Percentiles rank a stretch among this genome's conserved stretches.
Evolutionary conservation across 1,284 basidiomycete genomes (phyloP).

Genomic region (Apiotrichum veenhuisii): DNA sequence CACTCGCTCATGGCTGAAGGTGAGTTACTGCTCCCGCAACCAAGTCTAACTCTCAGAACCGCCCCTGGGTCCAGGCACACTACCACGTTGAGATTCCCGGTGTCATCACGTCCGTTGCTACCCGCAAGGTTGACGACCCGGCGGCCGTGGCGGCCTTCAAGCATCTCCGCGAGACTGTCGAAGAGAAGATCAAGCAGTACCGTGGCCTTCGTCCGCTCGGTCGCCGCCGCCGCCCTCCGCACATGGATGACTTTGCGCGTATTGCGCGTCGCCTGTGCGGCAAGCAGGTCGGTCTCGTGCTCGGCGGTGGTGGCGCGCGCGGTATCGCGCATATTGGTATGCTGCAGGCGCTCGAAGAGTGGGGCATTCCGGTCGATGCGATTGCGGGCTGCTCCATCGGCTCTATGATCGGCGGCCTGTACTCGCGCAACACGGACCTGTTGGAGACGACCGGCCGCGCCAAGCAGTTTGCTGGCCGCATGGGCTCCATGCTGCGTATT

Average conservation of each 20-base stretch:
- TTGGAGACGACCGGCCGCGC: conserved; percentile 79
- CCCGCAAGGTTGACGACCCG: conserved; percentile 66
- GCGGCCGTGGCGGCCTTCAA: conserved; percentile 77
- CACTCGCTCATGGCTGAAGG: conserved; percentile 94
- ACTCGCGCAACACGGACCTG: conserved; percentile 88
- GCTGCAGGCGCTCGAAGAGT: conserved; percentile 85
- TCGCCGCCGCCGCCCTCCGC: conserved; percentile 68
- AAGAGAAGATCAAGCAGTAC: conserved; percentile 83
- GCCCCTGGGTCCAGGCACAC: conserved; percentile 71
- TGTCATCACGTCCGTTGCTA: conserved; percentile 59
- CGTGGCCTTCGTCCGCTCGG: conserved; percentile 65
- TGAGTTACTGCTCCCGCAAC: conserved; percentile 38
- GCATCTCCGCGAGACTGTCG: conserved; percentile 79
- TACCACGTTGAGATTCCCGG: conserved; percentile 50
- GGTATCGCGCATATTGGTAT: conserved; percentile 90
- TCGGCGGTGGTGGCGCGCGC: conserved; percentile 93
- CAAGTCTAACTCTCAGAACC: conserved; percentile 56
- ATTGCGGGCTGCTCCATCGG: conserved; percentile 88
- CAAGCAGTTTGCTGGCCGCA: conserved; percentile 66
- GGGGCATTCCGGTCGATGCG: conserved; percentile 87
- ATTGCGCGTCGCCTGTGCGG: conserved; percentile 88
- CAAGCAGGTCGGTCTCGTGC: conserved; percentile 85
- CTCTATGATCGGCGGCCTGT: conserved; percentile 89
- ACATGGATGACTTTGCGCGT: conserved; percentile 88
- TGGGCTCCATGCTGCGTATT: conserved; percentile 93